phyloP scores from a whole-genome alignment of 441 rosid species.

The Eruca vesicaria region DNA sequence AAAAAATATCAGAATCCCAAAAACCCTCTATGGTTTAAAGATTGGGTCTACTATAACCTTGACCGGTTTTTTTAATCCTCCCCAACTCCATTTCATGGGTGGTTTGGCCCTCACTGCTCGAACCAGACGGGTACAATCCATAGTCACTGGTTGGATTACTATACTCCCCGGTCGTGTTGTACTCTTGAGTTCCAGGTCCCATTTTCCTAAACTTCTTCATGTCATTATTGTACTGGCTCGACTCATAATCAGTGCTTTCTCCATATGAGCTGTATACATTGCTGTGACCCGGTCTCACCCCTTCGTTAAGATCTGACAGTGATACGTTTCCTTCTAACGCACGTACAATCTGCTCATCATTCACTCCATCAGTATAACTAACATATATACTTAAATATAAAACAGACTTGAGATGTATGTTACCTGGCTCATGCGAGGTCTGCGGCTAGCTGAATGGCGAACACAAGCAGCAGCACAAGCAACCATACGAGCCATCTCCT shows the following conservation, averaged over 20 bases:
- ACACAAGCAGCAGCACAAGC: constrained; percentile 95
- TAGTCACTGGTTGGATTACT: constrained; percentile 76
- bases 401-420: background rate
- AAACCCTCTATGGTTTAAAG: constrained; percentile 1
- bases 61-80: constrained; percentile 48
- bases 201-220: constrained; percentile 77
- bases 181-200: constrained; percentile 80
- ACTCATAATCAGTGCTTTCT: constrained; percentile 84
- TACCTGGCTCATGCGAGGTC: constrained; percentile 98
- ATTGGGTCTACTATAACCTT: constrained; percentile 30
- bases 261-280: constrained; percentile 58
- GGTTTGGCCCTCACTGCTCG: constrained; percentile 72
- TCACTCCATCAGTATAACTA: background rate
- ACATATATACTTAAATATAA: background rate
- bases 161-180: constrained; percentile 60
- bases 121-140: constrained; percentile 73
- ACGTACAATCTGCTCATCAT: constrained; percentile 75
- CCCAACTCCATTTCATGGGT: constrained; percentile 86
- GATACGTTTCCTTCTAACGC: constrained; percentile 85
- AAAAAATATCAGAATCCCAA: background rate
- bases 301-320: constrained; percentile 75
- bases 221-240: constrained; percentile 79
- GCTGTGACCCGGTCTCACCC: constrained; percentile 82
- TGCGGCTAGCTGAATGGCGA: constrained; percentile 79
- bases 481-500: constrained; percentile 89